These are phyloP conservation scores for Euryodendron excelsum DNA, from an alignment of 148 eudicot genomes.

Conservation along the genomic window DNA sequence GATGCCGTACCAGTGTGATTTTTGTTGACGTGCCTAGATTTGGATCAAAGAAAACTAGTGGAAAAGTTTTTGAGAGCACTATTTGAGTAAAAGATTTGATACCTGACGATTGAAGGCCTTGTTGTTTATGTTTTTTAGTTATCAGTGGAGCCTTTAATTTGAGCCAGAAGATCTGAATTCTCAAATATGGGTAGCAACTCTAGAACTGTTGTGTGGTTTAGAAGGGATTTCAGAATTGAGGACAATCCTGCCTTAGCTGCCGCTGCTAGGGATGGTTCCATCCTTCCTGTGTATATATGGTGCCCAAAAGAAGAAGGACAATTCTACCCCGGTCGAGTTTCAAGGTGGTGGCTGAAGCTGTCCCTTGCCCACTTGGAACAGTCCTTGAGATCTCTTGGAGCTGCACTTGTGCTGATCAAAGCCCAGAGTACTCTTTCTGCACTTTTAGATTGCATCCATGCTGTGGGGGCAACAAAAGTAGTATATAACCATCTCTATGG, in stretches of 20 bases:
- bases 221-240: constrained; percentile 94
- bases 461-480: constrained; percentile 78
- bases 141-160: background rate
- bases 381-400: constrained; percentile 82
- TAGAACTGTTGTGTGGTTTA: constrained; percentile 88
- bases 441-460: constrained; percentile 61
- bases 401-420: constrained; percentile 57
- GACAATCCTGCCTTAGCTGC: constrained; percentile 92
- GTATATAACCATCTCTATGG: constrained; percentile 94
- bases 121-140: background rate
- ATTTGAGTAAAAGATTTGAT: background rate
- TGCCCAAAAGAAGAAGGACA: constrained; percentile 96
- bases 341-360: constrained; percentile 98
- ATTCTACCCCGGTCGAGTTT: constrained; percentile 87
- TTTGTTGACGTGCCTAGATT: background rate
- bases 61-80: background rate
- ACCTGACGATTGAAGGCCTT: constrained; percentile 1
- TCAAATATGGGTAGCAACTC: constrained; percentile 43
- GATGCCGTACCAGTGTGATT: background rate
- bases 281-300: constrained; percentile 83
- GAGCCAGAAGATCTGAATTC: constrained; percentile 10
- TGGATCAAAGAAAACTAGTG: background rate
- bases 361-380: constrained; percentile 69
- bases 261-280: constrained; percentile 84
- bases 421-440: constrained; percentile 72